Evolutionary conservation across 371 early-diverging fungal genomes (phyloP), one percentile per base, ranked within the genome.

Genomic region (Dinochytrium kinnereticum): DNA sequence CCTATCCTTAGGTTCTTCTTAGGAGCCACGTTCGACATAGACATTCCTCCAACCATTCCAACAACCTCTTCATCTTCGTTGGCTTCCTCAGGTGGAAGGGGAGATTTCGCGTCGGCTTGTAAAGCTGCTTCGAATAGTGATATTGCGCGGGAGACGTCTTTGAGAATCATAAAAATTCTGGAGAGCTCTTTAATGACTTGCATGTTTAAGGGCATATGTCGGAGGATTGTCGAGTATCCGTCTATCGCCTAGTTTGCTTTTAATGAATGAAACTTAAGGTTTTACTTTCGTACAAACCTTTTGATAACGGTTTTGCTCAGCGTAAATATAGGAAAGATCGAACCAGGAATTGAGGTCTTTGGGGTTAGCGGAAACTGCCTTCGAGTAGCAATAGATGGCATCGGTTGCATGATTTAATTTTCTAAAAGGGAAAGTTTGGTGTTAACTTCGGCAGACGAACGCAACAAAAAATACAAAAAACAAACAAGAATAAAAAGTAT

Each of bases 351-450:
- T 90, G 21, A 87, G 76, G 74, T 96, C 91, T 1, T 72, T 74
- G 33, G 89, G 90, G 68, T 93, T 90, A 1, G 88, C 85, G 0
- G 71, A 51, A 13, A 91, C 82, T 0, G 92, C 91, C 64, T 91
- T 90, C 10, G 85, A 76, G 65, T 91, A 88, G 82, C 95, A 95
- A 76, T 94, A 94, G 33, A 95, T 80, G 1, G 94, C 95, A 75
- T 96, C 95, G 31, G 90, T 88, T 10, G 79, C 75, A 24, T 90
- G 86, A 37, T 88, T 86, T 34, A 89, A 84, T 53, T 91, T 86
- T 69, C 94, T 94, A 76, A 26, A 65, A 21, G 19, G 7, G 37
- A 55, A 55, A 5, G 67, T 68, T 24, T 36, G 39, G 17, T 0
- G 64, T 10, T 7, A 55, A 55, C 17, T n/a, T n/a, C n/a, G n/a